phyloP scores from a whole-genome alignment of 2,329 filamentous ascomycete genomes.

The Aspergillus sp. region DNA sequence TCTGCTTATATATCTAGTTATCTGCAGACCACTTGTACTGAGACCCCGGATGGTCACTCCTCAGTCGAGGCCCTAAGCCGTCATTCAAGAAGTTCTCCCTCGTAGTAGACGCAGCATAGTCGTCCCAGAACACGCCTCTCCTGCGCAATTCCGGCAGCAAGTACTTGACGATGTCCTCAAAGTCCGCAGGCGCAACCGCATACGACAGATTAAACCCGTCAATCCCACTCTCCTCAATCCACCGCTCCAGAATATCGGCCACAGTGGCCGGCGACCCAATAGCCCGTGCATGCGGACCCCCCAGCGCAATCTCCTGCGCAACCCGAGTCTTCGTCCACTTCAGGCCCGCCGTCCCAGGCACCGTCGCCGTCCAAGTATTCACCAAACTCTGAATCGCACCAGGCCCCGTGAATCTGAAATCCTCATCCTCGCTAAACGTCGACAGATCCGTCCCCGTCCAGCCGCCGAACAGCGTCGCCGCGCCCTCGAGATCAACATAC shows the following conservation, averaged over 20 bases:
- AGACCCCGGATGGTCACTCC: constrained; percentile 3
- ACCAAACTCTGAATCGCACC: constrained; percentile 45
- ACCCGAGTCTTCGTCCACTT: constrained; percentile 34
- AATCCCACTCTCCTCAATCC: constrained; percentile 22
- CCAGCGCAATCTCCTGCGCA: constrained; percentile 23
- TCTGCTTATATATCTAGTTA: background rate
- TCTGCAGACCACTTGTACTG: background rate
- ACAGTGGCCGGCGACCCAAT: constrained; percentile 19
- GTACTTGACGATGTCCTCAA: constrained; percentile 27
- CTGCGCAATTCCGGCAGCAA: constrained; percentile 25
- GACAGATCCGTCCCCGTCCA: constrained; percentile 41
- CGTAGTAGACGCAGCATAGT: constrained; percentile 27
- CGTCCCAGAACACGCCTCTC: constrained; percentile 37
- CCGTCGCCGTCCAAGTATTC: constrained; percentile 41
- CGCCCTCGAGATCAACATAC: constrained; percentile 42
- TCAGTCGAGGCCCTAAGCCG: background rate
- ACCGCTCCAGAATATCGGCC: constrained; percentile 28
- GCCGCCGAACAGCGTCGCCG: constrained; percentile 42
- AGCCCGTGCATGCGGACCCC: constrained; percentile 3
- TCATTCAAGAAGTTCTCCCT: constrained; percentile 11
- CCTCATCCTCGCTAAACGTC: constrained; percentile 44
- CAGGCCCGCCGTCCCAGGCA: constrained; percentile 37
- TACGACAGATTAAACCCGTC: constrained; percentile 30
- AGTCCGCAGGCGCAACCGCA: constrained; percentile 22
- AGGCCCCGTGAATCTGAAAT: constrained; percentile 42